phyloP scores from a whole-genome alignment of 139 green algal species.

The Coelastrella sp. region DNA sequence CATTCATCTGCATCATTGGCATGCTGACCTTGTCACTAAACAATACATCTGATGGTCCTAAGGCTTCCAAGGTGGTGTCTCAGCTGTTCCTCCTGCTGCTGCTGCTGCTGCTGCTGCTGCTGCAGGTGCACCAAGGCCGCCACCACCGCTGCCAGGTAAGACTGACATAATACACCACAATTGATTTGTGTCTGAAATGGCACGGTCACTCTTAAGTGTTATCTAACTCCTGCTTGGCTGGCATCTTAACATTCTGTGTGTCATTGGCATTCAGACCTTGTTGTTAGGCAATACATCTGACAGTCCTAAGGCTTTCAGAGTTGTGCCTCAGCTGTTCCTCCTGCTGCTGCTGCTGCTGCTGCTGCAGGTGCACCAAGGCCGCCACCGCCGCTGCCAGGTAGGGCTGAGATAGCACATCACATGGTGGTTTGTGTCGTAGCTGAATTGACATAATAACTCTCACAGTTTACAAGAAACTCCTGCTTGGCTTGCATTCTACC shows the following conservation, averaged over 20 bases:
- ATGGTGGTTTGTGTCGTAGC: background rate
- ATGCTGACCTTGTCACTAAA: too few relatives aligned
- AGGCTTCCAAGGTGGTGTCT: too few relatives aligned
- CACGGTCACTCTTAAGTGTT: background rate
- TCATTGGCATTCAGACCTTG: background rate
- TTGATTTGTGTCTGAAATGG: background rate
- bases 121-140: conserved; percentile 30
- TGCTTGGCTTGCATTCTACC: background rate
- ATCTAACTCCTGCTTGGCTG: background rate
- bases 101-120: conserved; percentile 12
- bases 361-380: conserved; percentile 17
- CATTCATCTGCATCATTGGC: too few relatives aligned
- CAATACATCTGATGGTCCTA: too few relatives aligned
- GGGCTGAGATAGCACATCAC: background rate
- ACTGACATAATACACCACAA: background rate
- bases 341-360: conserved; percentile 12
- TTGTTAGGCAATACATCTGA: background rate
- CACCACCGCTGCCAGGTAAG: conserved; percentile 24
- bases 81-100: background rate
- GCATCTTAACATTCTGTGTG: too few relatives aligned
- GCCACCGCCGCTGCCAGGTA: conserved; percentile 14
- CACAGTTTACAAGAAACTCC: background rate
- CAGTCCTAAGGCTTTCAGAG: background rate
- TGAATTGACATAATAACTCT: background rate
- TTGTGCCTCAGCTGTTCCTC: background rate